phyloP scores from a whole-genome alignment of 495 filamentous ascomycete species.

The Trichoderma reesei region DNA sequence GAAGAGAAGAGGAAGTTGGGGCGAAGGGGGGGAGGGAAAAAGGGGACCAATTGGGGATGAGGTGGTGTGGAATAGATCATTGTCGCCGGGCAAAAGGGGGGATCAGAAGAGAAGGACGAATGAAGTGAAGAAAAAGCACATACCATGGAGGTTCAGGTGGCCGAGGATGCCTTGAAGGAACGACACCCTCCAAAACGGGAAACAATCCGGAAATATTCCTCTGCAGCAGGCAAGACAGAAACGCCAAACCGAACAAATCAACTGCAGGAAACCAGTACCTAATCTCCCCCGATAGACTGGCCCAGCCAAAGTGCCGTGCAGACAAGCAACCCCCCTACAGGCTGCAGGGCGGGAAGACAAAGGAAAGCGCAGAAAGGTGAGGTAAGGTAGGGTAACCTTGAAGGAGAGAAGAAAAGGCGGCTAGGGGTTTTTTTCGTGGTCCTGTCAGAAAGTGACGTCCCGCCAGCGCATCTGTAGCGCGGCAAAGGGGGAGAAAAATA shows the following conservation, averaged over 20 bases:
- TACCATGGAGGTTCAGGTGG: neutral
- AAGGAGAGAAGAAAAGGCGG: neutral
- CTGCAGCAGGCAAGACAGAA: neutral
- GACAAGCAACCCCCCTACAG: neutral
- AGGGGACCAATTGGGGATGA: neutral
- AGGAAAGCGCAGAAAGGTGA: neutral
- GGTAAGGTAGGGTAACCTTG: too few relatives aligned
- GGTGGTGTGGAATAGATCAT: neutral
- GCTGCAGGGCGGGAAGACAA: neutral
- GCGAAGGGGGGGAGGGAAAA: neutral
- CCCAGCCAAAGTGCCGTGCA: neutral
- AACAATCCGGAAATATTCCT: neutral
- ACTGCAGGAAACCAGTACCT: neutral
- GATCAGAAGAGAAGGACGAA: neutral
- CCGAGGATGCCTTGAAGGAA: neutral
- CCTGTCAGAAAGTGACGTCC: neutral
- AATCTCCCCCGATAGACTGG: neutral
- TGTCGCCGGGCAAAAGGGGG: neutral
- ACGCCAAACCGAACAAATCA: too few relatives aligned
- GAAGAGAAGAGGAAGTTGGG: neutral
- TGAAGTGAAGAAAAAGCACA: neutral
- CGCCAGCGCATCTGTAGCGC: neutral
- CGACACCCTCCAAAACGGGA: neutral
- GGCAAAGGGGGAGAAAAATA: neutral
- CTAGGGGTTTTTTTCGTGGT: neutral